A percentile compares a stretch with the other conserved stretches of the same genome.
phyloP scores from a whole-genome alignment of 805 yeast genomes.

The Candida berthetii region DNA sequence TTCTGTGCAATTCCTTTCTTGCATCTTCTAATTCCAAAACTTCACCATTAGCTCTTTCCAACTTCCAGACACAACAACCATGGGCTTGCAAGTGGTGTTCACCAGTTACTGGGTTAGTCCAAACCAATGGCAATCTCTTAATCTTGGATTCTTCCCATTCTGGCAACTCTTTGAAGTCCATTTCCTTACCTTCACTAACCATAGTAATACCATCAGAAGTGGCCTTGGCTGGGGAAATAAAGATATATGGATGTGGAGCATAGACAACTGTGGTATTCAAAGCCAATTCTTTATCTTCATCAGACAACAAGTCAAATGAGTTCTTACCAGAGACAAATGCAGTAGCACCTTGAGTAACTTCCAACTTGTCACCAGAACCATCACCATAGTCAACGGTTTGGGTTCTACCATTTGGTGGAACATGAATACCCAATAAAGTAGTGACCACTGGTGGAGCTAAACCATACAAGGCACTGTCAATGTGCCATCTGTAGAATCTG shows the following conservation, averaged over 20 bases:
- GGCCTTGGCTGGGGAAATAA: slow-evolving; percentile 73
- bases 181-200: slow-evolving; percentile 74
- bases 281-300: slow-evolving; percentile 70
- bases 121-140: slow-evolving; percentile 76
- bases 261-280: slow-evolving; percentile 75
- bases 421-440: slow-evolving; percentile 75
- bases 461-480: slow-evolving; percentile 83
- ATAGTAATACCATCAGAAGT: slow-evolving; percentile 84
- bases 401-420: slow-evolving; percentile 61
- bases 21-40: slow-evolving; percentile 65
- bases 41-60: slow-evolving; percentile 50
- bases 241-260: slow-evolving; percentile 91
- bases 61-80: slow-evolving; percentile 76
- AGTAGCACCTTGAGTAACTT: slow-evolving; percentile 79
- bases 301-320: slow-evolving; percentile 62
- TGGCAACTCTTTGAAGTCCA: slow-evolving; percentile 62
- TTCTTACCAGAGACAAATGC: slow-evolving; percentile 82
- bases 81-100: slow-evolving; percentile 82
- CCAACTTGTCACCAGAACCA: slow-evolving; percentile 56
- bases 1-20: slow-evolving; percentile 58
- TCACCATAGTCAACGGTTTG: slow-evolving; percentile 58
- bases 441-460: slow-evolving; percentile 85
- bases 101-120: slow-evolving; percentile 88
- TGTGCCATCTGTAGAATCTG: slow-evolving; percentile 90
- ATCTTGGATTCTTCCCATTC: slow-evolving; percentile 77